Percentiles rank a stretch among this genome's conserved stretches.
Evolutionary conservation across 228 moss, liverwort and hornwort species (phyloP).

Genomic region (Sphagnum fallax): DNA sequence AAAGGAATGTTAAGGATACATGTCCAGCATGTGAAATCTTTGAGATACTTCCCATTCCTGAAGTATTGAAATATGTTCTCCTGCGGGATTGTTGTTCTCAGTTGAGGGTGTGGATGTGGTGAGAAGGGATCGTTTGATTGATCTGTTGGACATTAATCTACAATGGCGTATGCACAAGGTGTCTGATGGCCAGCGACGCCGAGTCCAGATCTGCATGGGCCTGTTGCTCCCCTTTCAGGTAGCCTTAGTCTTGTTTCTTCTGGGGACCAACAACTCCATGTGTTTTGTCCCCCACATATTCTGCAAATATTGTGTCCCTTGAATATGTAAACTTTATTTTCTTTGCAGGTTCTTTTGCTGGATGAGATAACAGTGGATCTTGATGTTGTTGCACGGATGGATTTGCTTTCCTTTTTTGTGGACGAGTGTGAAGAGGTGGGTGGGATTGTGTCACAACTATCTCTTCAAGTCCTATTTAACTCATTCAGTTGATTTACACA

Average conservation of each 20-base stretch:
- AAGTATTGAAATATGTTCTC: too few relatives aligned
- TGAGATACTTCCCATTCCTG: too few relatives aligned
- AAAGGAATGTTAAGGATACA: too few relatives aligned
- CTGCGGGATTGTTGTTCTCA: slow-evolving; percentile 2
- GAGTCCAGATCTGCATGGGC: slow-evolving; percentile 99
- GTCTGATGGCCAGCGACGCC: slow-evolving; percentile 93
- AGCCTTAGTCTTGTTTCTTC: neutral
- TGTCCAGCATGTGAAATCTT: too few relatives aligned
- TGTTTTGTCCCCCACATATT: too few relatives aligned
- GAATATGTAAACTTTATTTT: too few relatives aligned
- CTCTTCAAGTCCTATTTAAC: too few relatives aligned
- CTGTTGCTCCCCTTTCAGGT: slow-evolving; percentile 91
- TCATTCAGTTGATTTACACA: too few relatives aligned
- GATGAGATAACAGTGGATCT: slow-evolving; percentile 98
- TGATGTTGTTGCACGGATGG: slow-evolving; percentile 96
- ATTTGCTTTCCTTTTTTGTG: slow-evolving; percentile 82
- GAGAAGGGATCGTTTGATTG: slow-evolving; percentile 72
- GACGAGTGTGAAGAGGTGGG: slow-evolving; percentile 86
- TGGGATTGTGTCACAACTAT: neutral
- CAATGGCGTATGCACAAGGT: slow-evolving; percentile 99
- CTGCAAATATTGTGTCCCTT: too few relatives aligned
- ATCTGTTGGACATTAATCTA: slow-evolving; percentile 92
- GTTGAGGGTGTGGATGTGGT: slow-evolving; percentile 83
- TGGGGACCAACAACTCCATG: too few relatives aligned
- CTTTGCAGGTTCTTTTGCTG: slow-evolving; percentile 67